A percentile compares a stretch with the other conserved stretches of the same genome.
These are phyloP conservation scores for Boechera divaricarpa DNA, from an alignment of 345 rosid species.

Conservation along the genomic window DNA sequence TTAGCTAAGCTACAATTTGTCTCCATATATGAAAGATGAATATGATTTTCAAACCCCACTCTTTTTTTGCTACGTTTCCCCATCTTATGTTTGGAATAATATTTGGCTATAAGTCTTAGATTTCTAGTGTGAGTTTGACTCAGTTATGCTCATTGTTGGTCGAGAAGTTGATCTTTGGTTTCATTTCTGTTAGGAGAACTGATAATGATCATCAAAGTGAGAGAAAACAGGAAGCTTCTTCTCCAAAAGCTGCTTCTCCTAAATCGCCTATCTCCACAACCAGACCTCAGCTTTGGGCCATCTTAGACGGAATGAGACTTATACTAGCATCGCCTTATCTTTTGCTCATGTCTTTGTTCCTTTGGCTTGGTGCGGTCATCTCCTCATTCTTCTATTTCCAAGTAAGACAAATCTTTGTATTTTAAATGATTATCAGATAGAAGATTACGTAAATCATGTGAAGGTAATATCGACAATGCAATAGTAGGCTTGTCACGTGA, in stretches of 20 bases:
- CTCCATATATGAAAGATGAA: not conserved
- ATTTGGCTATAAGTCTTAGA: not conserved
- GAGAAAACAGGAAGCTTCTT: slow-evolving; percentile 47
- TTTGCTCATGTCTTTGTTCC: slow-evolving; percentile 75
- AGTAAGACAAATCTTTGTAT: slow-evolving; percentile 48
- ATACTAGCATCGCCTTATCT: slow-evolving; percentile 80
- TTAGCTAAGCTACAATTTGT: slow-evolving; percentile 35
- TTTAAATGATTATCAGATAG: not conserved
- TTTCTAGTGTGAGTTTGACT: slow-evolving; percentile 9
- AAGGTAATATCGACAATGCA: slow-evolving; percentile 1
- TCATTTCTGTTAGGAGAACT: slow-evolving; percentile 51
- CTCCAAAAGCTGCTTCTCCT: slow-evolving; percentile 54
- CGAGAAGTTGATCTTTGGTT: slow-evolving; percentile 31
- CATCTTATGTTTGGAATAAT: not conserved
- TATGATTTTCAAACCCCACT: not conserved
- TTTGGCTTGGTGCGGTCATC: slow-evolving; percentile 94
- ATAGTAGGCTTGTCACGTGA: slow-evolving; percentile 15
- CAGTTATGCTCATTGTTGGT: slow-evolving; percentile 19
- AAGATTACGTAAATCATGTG: not conserved
- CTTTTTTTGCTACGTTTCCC: not conserved
- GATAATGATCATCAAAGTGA: slow-evolving; percentile 54
- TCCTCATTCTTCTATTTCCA: slow-evolving; percentile 98
- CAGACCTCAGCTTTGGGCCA: slow-evolving; percentile 73
- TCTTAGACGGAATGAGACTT: slow-evolving; percentile 81
- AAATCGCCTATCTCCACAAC: slow-evolving; percentile 50